A percentile compares a stretch with the other conserved stretches of the same genome.
Conservation (phyloP, 306 rosid genomes). For the Prinsepia uniflora region DNA sequence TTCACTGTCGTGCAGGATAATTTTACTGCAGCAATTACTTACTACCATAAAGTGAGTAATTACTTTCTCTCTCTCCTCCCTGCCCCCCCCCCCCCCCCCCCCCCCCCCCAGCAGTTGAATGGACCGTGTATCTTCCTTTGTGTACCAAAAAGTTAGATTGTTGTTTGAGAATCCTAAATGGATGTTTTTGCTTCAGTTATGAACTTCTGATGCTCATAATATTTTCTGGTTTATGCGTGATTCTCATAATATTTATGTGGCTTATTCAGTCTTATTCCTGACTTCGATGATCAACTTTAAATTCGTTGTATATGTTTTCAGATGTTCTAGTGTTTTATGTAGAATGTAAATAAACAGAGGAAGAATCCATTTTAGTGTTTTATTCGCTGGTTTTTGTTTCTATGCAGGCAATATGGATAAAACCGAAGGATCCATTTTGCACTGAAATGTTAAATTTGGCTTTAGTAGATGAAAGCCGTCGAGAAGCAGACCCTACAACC, state of each 20-base stretch:
- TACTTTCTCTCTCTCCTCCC: background rate
- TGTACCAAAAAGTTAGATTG: background rate
- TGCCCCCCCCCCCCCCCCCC: background rate
- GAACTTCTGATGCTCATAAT: too few relatives aligned
- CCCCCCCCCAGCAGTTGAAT: background rate
- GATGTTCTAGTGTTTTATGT: background rate
- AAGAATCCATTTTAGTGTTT: conserved; percentile 8
- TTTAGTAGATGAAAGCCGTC: conserved; percentile 64
- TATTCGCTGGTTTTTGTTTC: conserved; percentile 16
- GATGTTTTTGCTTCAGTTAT: background rate
- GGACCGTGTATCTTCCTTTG: background rate
- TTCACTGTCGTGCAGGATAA: conserved; percentile 59
- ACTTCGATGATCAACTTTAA: background rate
- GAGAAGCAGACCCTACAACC: conserved; percentile 34
- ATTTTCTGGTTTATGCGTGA: too few relatives aligned
- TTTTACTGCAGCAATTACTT: conserved; percentile 60
- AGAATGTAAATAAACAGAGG: background rate
- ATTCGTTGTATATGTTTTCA: background rate
- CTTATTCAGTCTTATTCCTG: background rate
- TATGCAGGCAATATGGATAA: conserved; percentile 79
- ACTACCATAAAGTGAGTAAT: conserved; percentile 80
- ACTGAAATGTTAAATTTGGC: conserved; percentile 88
- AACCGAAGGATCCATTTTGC: conserved; percentile 86
- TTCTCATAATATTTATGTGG: background rate
- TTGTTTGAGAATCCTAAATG: background rate